Evolutionary conservation across 495 filamentous ascomycete genomes (phyloP), one percentile per base, ranked within the genome.

Genomic region (Penicillium daleae): DNA sequence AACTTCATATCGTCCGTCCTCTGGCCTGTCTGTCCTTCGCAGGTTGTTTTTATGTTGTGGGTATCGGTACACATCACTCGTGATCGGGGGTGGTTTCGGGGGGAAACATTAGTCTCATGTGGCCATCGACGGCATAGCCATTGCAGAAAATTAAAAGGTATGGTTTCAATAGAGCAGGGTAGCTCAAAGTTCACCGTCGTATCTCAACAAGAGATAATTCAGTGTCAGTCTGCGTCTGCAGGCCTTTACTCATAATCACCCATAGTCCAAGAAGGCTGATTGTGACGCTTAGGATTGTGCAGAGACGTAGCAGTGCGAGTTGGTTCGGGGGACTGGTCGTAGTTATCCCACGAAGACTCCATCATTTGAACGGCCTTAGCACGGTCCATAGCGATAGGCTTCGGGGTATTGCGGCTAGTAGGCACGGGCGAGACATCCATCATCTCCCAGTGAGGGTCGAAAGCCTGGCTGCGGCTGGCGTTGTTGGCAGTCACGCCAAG

Each of bases 371-470:
- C 71, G 6, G 79, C 73, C 59, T 86, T 73, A 50, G 67, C 62
- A 3, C 71, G 72, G 55, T 77, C 74, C 2, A 60, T 51, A 17
- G 71, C 21, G 13, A 89, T 73, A 32, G 80, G 83, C 76, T 87
- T 86, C 62, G 80, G 77, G 63, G 82, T 83, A 39, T 79, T 69
- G 37, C 79, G 24, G 2, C 68, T 70, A 32, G 58, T 64, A 26
- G 73, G 63, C 32, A 68, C 70, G 1, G 90, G 86, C 0, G 84
- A 84, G 22, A 84, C 79, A 69, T 93, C 92, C 3, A 79, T 82
- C 74, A 92, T 82, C 39, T 78, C 74, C 80, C 88, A 94, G 63
- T 95, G 90, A 10, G 83, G 67, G 37, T 87, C 87, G 63, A 96
- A 92, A 69, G 90, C 83, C 76, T 92, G 90, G 65, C 76, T 77